A percentile compares a stretch with the other conserved stretches of the same genome.
phyloP scores from a whole-genome alignment of 169 alveolate species.

The Eimeria sp. region DNA sequence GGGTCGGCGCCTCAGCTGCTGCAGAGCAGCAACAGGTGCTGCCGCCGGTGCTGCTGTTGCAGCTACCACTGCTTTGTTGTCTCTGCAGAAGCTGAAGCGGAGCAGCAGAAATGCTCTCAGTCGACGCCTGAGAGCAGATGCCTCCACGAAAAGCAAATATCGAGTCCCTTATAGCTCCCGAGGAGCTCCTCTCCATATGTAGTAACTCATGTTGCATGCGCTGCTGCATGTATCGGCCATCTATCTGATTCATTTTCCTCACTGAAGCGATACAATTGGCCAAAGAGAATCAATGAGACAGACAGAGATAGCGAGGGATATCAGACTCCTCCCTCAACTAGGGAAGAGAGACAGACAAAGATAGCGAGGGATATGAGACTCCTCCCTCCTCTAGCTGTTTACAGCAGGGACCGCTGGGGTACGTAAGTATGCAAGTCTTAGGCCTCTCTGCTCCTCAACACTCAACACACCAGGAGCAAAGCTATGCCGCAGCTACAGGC shows the following conservation, averaged over 20 bases:
- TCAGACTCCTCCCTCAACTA: no score
- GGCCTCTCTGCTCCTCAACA: background rate
- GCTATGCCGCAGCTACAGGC: background rate
- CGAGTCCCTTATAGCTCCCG: background rate
- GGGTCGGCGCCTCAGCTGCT: background rate
- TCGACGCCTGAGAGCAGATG: background rate
- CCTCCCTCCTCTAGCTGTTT: no score
- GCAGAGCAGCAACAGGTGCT: background rate
- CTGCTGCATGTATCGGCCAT: background rate
- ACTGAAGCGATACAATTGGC: background rate
- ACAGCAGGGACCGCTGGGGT: no score
- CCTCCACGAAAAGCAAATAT: background rate
- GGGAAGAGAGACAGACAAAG: no score
- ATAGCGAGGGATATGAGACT: no score
- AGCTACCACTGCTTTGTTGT: background rate
- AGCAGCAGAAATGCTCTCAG: background rate
- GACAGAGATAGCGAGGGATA: background rate
- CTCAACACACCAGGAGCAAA: background rate
- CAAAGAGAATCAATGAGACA: background rate
- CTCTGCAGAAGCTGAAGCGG: no score
- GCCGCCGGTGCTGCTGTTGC: conserved; percentile 37
- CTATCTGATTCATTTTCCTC: background rate
- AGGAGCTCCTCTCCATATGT: background rate
- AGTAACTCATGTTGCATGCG: background rate
- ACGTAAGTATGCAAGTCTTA: background rate